A percentile compares a stretch with the other conserved stretches of the same genome.
Conservation (phyloP, 2,329 filamentous ascomycete genomes). For the Fusarium sp. region DNA sequence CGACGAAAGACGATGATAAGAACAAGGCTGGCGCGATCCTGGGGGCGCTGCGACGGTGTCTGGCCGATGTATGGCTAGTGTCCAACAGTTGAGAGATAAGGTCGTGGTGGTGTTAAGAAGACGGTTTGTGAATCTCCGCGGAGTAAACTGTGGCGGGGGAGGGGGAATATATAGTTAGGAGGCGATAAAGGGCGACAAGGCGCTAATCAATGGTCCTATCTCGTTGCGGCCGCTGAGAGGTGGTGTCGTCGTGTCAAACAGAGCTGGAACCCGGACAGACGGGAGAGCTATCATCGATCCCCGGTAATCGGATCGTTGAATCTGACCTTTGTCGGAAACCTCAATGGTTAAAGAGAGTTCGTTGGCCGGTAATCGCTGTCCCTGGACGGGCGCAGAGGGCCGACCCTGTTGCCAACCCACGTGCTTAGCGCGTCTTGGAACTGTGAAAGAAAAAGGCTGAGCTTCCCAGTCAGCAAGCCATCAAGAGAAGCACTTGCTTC, state of each 20-base stretch:
- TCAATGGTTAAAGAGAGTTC: constrained; percentile 1
- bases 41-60: constrained; percentile 16
- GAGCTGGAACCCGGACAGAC: neutral
- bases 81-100: constrained; percentile 41
- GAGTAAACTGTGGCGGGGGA: constrained; percentile 36
- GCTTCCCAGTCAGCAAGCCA: neutral
- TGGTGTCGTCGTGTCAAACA: constrained; percentile 24
- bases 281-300: neutral
- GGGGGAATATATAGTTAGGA: constrained; percentile 37
- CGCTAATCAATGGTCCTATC: constrained; percentile 27
- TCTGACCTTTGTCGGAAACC: constrained; percentile 8
- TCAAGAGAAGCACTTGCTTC: constrained; percentile 22
- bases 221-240: constrained; percentile 19
- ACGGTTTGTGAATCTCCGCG: constrained; percentile 43
- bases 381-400: neutral
- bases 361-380: neutral
- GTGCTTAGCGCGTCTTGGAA: neutral
- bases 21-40: constrained; percentile 31
- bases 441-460: neutral
- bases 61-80: constrained; percentile 25
- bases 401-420: constrained; percentile 1
- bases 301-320: neutral
- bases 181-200: constrained; percentile 26
- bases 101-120: constrained; percentile 30
- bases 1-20: constrained; percentile 33